Conservation (phyloP, 768 basidiomycete genomes). For the Xanthoconium purpureum region DNA sequence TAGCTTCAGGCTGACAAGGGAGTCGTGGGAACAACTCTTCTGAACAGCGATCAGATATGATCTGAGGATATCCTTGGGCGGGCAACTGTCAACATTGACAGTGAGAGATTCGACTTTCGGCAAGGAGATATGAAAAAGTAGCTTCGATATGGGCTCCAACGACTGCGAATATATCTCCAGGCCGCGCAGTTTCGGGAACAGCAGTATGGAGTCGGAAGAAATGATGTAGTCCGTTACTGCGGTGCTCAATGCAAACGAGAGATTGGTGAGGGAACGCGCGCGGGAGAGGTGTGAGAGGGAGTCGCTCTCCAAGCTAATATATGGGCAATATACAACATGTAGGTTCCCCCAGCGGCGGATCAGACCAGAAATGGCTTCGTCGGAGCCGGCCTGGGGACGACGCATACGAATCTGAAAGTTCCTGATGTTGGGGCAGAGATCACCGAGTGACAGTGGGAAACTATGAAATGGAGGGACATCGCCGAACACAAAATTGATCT, state of each 20-base stretch:
- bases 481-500: constrained; percentile 1
- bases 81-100: neutral
- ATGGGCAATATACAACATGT: neutral
- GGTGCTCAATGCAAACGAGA: neutral
- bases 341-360: neutral
- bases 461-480: constrained; percentile 2
- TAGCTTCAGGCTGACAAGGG: constrained; percentile 1
- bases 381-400: constrained; percentile 1
- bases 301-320: neutral
- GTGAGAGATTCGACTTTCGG: neutral
- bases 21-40: neutral
- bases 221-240: neutral
- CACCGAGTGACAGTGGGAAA: neutral
- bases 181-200: neutral
- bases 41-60: neutral
- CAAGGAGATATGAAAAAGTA: neutral
- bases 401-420: neutral
- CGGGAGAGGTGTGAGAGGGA: neutral
- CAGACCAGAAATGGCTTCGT: neutral
- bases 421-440: constrained; percentile 3
- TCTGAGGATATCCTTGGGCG: neutral
- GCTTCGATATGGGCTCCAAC: neutral
- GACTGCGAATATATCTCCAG: constrained; percentile 3
- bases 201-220: neutral
- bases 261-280: neutral